Percentiles rank a stretch among this genome's conserved stretches.
These are phyloP conservation scores for Termitomyces sp. DNA, from an alignment of 768 basidiomycete species.

Conservation along the genomic window DNA sequence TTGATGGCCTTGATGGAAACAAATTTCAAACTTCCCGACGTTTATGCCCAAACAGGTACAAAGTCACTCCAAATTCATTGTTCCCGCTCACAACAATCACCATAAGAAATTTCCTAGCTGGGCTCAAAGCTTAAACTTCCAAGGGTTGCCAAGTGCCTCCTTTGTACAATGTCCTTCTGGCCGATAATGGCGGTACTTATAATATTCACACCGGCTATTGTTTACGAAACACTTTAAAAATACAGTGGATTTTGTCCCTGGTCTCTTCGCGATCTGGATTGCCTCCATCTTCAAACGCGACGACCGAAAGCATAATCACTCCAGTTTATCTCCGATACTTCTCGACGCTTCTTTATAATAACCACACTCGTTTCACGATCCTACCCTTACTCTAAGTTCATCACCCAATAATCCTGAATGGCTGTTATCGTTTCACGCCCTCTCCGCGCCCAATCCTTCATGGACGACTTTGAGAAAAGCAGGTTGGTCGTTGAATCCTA, in stretches of 20 bases:
- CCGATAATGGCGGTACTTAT: background rate
- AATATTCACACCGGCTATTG: conserved; percentile 11
- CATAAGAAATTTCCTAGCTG: background rate
- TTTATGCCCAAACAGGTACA: conserved; percentile 6
- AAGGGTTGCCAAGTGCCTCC: conserved; percentile 3
- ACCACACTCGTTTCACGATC: background rate
- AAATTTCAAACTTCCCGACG: background rate
- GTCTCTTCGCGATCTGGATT: conserved; percentile 12
- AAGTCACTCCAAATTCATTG: conserved; percentile 3
- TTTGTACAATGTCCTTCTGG: background rate
- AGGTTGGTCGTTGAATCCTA: conserved; percentile 2
- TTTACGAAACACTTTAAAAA: conserved; percentile 10
- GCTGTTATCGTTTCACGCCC: conserved; percentile 24
- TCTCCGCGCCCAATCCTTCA: conserved; percentile 25
- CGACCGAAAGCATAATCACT: conserved; percentile 1
- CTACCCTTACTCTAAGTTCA: background rate
- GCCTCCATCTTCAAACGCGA: conserved; percentile 4
- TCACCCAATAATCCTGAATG: conserved; percentile 18
- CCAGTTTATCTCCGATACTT: conserved; percentile 1
- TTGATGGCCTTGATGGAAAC: too few species aligned
- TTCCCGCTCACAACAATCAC: background rate
- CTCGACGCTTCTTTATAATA: conserved; percentile 8
- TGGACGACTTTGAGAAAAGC: conserved; percentile 21
- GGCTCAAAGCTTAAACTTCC: background rate
- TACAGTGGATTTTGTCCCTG: background rate